These are phyloP conservation scores for Lotus japonicus DNA, from an alignment of 306 rosid species.

Conservation along the genomic window DNA sequence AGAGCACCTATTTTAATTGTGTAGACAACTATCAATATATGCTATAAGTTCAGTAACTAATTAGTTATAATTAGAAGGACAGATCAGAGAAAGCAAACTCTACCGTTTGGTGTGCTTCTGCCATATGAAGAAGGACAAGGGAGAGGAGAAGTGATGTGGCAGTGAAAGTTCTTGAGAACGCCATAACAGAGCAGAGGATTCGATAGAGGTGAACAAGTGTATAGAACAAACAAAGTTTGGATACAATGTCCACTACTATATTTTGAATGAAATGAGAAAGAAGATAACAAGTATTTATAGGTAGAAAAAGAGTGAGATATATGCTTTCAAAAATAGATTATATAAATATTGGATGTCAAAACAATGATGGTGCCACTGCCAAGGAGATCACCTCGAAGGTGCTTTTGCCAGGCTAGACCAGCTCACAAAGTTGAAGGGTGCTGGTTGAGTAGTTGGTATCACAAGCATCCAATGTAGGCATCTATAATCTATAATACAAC, in stretches of 20 bases:
- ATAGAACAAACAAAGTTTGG: background rate
- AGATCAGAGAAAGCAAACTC: background rate
- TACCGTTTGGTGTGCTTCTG: constrained; percentile 19
- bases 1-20: too few relatives aligned
- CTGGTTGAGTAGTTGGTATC: background rate
- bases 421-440: background rate
- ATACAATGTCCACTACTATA: background rate
- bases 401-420: constrained; percentile 27
- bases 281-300: constrained; percentile 6
- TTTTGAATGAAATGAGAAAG: background rate
- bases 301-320: background rate
- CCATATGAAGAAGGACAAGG: constrained; percentile 8
- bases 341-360: constrained; percentile 2
- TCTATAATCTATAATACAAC: too few relatives aligned
- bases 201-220: background rate
- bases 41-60: background rate
- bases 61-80: background rate
- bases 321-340: background rate
- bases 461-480: background rate
- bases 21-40: background rate
- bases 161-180: constrained; percentile 1
- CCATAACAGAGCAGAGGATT: constrained; percentile 5
- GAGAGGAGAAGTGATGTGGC: constrained; percentile 14
- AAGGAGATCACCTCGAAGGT: background rate
- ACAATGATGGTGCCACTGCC: background rate